Percentiles rank a stretch among this genome's conserved stretches.
phyloP scores from a whole-genome alignment of 2,329 filamentous ascomycete species.

The Penicillium sp. region DNA sequence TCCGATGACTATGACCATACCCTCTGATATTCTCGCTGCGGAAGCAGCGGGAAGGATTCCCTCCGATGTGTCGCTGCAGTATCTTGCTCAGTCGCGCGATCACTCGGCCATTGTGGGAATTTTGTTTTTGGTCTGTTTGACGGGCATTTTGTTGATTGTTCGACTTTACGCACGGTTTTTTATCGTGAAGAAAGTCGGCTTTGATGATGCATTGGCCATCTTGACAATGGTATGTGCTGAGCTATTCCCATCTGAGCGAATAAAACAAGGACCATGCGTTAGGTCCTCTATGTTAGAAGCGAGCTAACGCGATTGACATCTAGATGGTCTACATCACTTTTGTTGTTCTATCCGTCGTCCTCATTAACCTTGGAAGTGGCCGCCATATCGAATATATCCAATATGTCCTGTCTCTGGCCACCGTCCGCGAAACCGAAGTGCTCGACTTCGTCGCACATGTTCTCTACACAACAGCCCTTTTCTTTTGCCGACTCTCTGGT shows the following conservation, averaged over 20 bases:
- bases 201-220: conserved; percentile 52
- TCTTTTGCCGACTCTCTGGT: conserved; percentile 53
- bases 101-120: conserved; percentile 27
- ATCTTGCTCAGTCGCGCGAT: conserved; percentile 30
- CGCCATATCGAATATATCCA: conserved; percentile 35
- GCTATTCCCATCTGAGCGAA: not conserved
- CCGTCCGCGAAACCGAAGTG: conserved; percentile 45
- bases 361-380: conserved; percentile 51
- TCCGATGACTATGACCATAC: conserved; percentile 19
- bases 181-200: conserved; percentile 43
- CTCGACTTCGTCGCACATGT: conserved; percentile 54
- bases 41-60: conserved; percentile 29
- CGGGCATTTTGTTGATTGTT: conserved; percentile 37
- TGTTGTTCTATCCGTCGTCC: conserved; percentile 41
- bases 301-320: not conserved
- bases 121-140: conserved; percentile 28
- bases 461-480: conserved; percentile 51
- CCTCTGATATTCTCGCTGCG: conserved; percentile 28
- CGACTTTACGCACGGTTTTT: conserved; percentile 48
- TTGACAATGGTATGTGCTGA: conserved; percentile 42
- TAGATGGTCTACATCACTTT: conserved; percentile 43
- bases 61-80: conserved; percentile 22
- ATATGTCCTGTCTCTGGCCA: conserved; percentile 46
- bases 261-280: not conserved
- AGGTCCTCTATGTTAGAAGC: not conserved